These are phyloP conservation scores for Ananas comosus DNA, from an alignment of 176 grass and related monocot genomes.

Conservation along the genomic window DNA sequence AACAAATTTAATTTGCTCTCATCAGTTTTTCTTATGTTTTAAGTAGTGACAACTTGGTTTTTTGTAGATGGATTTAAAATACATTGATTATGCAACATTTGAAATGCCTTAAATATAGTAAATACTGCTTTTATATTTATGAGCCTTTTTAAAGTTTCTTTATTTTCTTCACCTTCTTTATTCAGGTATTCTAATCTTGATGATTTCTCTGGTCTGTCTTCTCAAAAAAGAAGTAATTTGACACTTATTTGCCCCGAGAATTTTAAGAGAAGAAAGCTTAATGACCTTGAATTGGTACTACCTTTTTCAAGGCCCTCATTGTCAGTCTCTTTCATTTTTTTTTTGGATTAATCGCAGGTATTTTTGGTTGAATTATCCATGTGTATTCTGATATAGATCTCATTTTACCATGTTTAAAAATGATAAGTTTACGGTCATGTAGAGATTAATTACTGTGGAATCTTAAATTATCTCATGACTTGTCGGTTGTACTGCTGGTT, in stretches of 20 bases:
- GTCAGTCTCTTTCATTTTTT: conserved; percentile 5
- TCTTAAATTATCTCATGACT: too few species aligned
- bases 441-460: not conserved
- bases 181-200: conserved; percentile 45
- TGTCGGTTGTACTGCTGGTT: too few species aligned
- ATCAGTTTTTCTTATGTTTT: too few species aligned
- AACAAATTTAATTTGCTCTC: too few species aligned
- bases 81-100: too few species aligned
- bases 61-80: too few species aligned
- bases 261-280: conserved; percentile 44
- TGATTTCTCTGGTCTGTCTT: conserved; percentile 28
- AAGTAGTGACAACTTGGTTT: too few species aligned
- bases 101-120: too few species aligned
- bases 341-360: not conserved
- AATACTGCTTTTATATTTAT: not conserved
- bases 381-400: not conserved
- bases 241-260: conserved; percentile 39
- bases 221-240: conserved; percentile 46
- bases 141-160: not conserved
- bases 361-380: not conserved
- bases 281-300: conserved; percentile 20
- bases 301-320: conserved; percentile 8
- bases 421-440: not conserved
- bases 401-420: not conserved
- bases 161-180: conserved; percentile 10